Conservation (phyloP, 2,329 filamentous ascomycete genomes). For the Zasmidium cellare region DNA sequence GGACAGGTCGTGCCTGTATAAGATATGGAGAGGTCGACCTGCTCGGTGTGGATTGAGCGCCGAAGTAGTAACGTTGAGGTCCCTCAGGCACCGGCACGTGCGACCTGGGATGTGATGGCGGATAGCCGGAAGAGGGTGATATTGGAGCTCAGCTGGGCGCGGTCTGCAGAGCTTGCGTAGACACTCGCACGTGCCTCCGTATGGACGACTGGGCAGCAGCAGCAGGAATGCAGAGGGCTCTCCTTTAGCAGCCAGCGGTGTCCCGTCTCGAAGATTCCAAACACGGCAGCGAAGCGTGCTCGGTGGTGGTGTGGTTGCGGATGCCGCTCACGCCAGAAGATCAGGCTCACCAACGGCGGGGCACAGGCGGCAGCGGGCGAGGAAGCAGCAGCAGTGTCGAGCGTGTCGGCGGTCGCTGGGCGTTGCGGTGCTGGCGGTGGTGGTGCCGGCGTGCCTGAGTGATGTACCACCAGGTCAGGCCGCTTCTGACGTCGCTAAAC, state of each 20-base stretch:
- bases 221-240: not conserved
- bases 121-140: not conserved
- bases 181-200: not conserved
- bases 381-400: not conserved
- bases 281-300: not conserved
- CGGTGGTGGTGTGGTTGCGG: not conserved
- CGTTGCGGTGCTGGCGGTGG: too few relatives aligned
- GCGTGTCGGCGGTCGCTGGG: not conserved
- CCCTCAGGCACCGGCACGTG: constrained; percentile 7
- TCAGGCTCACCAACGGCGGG: not conserved
- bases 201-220: not conserved
- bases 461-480: not conserved
- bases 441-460: not conserved
- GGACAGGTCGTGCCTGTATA: not conserved
- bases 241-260: not conserved
- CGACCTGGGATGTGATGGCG: not conserved
- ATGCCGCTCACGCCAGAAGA: too few relatives aligned
- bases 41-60: not conserved
- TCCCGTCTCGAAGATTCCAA: constrained; percentile 1
- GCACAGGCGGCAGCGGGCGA: not conserved
- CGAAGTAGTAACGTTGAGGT: not conserved
- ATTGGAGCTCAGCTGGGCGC: not conserved
- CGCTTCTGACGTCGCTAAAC: not conserved
- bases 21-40: not conserved
- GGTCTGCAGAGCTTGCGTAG: constrained; percentile 1